Conservation (phyloP, 179 eudicot genomes). For the Silene vulgaris region DNA sequence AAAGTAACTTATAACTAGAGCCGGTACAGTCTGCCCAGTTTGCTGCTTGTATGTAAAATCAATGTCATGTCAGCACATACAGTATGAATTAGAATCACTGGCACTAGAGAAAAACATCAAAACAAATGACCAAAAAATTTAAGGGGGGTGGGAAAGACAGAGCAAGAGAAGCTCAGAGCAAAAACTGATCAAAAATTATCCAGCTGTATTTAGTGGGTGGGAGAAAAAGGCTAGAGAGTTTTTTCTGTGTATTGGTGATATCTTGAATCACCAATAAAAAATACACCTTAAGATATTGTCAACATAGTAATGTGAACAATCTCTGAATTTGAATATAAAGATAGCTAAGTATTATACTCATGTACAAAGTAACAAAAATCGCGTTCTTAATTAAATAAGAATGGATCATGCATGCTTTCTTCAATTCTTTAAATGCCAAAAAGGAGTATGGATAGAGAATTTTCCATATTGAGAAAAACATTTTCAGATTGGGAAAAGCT, state of each 20-base stretch:
- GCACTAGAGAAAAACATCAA: slow-evolving; percentile 16
- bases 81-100: slow-evolving; percentile 10
- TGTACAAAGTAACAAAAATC: neutral
- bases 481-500: neutral
- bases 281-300: neutral
- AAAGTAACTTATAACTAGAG: slow-evolving; percentile 59
- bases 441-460: neutral
- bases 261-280: slow-evolving; percentile 5
- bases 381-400: slow-evolving; percentile 3
- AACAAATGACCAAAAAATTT: neutral
- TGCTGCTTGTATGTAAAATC: slow-evolving; percentile 49
- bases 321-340: neutral
- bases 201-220: neutral
- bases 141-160: neutral
- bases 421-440: neutral
- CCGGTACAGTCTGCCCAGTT: slow-evolving; percentile 48
- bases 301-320: neutral
- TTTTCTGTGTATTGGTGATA: neutral
- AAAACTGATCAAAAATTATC: neutral
- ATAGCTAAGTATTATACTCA: neutral
- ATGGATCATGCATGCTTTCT: neutral
- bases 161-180: slow-evolving; percentile 9
- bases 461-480: neutral
- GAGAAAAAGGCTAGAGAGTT: neutral
- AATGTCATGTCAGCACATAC: slow-evolving; percentile 19